Evolutionary conservation across 2,329 filamentous ascomycete species (phyloP).

Genomic region (Colletotrichum eremochloae): DNA sequence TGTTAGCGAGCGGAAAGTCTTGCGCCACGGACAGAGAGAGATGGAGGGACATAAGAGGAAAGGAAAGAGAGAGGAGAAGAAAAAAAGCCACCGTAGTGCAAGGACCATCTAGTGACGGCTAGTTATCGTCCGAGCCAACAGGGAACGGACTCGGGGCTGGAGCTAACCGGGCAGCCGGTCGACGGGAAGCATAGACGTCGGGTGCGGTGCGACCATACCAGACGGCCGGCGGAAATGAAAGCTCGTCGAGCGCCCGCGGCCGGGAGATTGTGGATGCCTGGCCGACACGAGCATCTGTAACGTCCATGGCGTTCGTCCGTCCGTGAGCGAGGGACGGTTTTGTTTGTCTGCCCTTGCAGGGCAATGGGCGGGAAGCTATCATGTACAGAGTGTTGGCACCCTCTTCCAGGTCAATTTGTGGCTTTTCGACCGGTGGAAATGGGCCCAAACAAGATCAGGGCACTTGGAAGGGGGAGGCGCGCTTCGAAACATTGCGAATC

Average conservation of each 20-base stretch:
- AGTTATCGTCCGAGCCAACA: background rate
- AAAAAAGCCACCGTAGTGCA: background rate
- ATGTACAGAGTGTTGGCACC: slow-evolving; percentile 1
- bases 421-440: background rate
- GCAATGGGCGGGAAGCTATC: background rate
- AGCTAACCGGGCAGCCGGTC: background rate
- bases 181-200: slow-evolving; percentile 26
- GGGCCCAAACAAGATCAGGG: slow-evolving; percentile 26
- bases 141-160: background rate
- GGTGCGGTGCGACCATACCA: slow-evolving; percentile 6
- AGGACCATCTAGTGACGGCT: background rate
- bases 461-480: background rate
- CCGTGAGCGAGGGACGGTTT: slow-evolving; percentile 9
- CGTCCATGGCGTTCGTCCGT: slow-evolving; percentile 34
- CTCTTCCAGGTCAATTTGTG: background rate
- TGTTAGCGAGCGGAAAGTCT: slow-evolving; percentile 29
- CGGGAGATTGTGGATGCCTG: slow-evolving; percentile 20
- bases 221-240: slow-evolving; percentile 12
- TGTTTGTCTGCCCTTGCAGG: background rate
- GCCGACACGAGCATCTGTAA: slow-evolving; percentile 4
- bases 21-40: slow-evolving; percentile 1
- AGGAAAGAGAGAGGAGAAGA: background rate
- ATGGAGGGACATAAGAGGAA: too few species aligned
- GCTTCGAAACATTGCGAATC: slow-evolving; percentile 20
- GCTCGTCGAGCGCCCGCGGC: slow-evolving; percentile 5